Evolutionary conservation across 108 stramenopile species (phyloP), one percentile per base, ranked within the genome.

Genomic region (Craspedostauros australis): DNA sequence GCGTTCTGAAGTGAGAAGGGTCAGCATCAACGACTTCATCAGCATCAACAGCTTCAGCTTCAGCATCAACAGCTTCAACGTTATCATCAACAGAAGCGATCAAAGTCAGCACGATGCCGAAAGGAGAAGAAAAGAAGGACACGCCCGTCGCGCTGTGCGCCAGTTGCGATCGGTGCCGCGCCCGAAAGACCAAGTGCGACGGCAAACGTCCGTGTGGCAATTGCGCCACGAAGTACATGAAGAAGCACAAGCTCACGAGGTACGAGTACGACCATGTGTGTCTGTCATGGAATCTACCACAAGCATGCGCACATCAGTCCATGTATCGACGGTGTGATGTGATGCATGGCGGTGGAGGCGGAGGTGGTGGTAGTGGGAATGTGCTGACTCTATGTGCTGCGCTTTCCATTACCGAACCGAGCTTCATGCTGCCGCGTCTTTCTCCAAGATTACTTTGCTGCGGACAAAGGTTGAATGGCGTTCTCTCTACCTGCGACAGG

Each of bases 131-230:
- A 19, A 32, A 62, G 1, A 46, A 54, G 12, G 34, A 54, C 1
- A 30, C 21, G 20, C 1, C n/a, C 23, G 39, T 63, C 11, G 62
- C 57, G 15, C 48, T 84, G 9, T 91, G 89, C 45, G 66, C 83
- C 47, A 78, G 79, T 18, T 91, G 89, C 44, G 89, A 91, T 54
- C 68, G 82, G 4, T 91, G 89, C 55, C 85, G 89, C 32, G 41
- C 83, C 12, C 75, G 83, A 14, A 91, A 91, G 50, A 84, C 89
- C 20, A 79, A 78, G 54, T 91, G 89, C 39, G 85, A 91, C 42
- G 83, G 85, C 4, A 57, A 72, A 9, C 71, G 80, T 5, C 89
- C 89, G 24, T 91, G 90, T 54, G 57, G 62, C 3, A 82, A 82
- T 45, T 91, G 90, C 50, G 71, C 74, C 20, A 9, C 57, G 37